Percentiles rank a stretch among this genome's conserved stretches.
Conservation (phyloP, 1,139 yeast species). For the Suhomyces kunorum region DNA sequence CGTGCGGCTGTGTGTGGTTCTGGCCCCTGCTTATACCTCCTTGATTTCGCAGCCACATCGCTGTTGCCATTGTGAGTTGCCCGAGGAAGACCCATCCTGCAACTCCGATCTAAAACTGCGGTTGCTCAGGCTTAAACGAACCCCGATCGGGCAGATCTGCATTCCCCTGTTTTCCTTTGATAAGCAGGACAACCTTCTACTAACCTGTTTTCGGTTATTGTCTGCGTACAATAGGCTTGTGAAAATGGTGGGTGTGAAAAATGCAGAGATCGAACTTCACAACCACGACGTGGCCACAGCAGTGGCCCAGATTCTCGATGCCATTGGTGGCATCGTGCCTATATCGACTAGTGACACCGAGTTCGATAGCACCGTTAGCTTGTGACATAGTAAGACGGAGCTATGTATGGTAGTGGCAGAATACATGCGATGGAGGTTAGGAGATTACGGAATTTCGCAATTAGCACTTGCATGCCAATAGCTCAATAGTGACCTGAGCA, state of each 20-base stretch:
- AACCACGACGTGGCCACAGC: not conserved
- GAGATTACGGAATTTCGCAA: no score
- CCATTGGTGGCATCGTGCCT: no score
- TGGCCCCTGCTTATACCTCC: not conserved
- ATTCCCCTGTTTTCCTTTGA: no score
- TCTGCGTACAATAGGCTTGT: not conserved
- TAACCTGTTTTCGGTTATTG: not conserved
- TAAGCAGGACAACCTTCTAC: not conserved
- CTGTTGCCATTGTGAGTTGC: not conserved
- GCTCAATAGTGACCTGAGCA: no score
- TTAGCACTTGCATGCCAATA: no score
- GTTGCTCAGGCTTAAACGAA: not conserved
- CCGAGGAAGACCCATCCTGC: no score
- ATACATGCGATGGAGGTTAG: no score
- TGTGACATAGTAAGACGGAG: no score
- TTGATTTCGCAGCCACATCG: not conserved
- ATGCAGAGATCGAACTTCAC: not conserved
- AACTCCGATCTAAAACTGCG: not conserved
- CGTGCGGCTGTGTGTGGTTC: not conserved
- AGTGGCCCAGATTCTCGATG: not conserved
- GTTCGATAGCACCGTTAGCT: not conserved
- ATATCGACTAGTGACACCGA: no score
- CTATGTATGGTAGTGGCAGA: no score
- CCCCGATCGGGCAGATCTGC: not conserved
- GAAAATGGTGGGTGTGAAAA: not conserved